Evolutionary conservation across 345 rosid genomes (phyloP), one percentile per base, ranked within the genome.

Genomic region (Hibiscus trionum): DNA sequence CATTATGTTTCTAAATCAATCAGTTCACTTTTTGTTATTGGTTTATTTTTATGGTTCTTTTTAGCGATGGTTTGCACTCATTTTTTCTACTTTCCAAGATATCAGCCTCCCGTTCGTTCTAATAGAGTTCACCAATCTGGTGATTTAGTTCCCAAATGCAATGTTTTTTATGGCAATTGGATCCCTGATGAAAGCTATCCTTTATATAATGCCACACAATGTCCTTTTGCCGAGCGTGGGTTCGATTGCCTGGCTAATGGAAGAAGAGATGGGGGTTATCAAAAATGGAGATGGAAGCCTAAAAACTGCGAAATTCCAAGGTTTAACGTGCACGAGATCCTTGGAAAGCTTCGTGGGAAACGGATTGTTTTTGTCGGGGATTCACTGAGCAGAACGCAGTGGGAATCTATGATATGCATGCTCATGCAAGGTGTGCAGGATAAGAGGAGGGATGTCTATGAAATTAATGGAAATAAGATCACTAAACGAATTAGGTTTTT

Each of bases 261-360:
- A 31, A 82, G 91, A 47, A 78, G 78, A 71, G 96, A 90, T 79
- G 70, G 16, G 53, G 85, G 81, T 60, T 86, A 84, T 71, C 65
- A 74, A 17, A 86, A 83, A 73, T 87, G 86, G 91, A 83, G 86
- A 75, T 90, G 95, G 95, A 87, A 84, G 86, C 95, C 95, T 21
- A 81, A 75, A 49, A 39, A 81, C 69, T 90, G 91, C 74, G 89
- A 85, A 46, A 81, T 90, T 72, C 91, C 90, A 1, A 80, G 78
- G 75, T 86, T 87, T 76, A 57, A 81, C 61, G 83, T 71, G 14
- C 79, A 24, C 21, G 73, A 59, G 65, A 72, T 78, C 66, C 90
- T 89, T 31, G 75, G 84, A 69, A 76, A 78, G 73, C 84, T 87
- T 46, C 85, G 87, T 0, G 88, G 91, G 66, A 86, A 87, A 69